Base-by-base conservation (phyloP, 176 grass and related monocot species). In the Neostapfia colusana region DNA sequence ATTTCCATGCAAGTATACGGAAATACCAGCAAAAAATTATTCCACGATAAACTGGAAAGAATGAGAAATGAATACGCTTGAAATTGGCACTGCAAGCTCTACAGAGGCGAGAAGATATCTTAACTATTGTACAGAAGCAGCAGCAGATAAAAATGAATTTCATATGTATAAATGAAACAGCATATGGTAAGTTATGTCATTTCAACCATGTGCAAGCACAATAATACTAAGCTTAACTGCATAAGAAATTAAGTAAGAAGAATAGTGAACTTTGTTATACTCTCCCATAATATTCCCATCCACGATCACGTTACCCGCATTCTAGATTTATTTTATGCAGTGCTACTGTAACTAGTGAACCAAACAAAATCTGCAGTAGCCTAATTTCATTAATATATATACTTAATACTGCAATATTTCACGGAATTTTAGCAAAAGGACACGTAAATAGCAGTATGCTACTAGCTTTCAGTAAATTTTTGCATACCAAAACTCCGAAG, bases 401-500 rank as follows among this genome's bases (percentile, higher is more conserved):
- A 24, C n/a, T n/a, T 18, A 49, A 82, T 64, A 31, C 3, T 1
- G 31, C 31, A 31, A 55, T 78, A 10, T 1, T 81, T 0, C 50
- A 74, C 11, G 15, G 6, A 66, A 65, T 38, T 77, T 72, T 73
- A 77, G 66, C 37, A 58, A 70, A 81, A 75, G 24, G 53, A 49
- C 15, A 70, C 28, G 65, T 26, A 66, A 70, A 62, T 51, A 68
- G 61, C 34, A 65, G 56, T 75, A 62, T 35, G 40, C 5, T n/a
- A 71, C 28, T 34, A 36, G 21, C 28, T 69, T 75, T 55, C 49
- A 66, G 63, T 65, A 78, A 88, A 53, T 35, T 18, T 56, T 35
- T 51, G 16, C 91, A 40, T 94, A 98, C 95, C 95, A 98, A 80
- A 70, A 98, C 95, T 74, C 85, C 91, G 83, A 92, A 95, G 60